Percentiles rank a stretch among this genome's conserved stretches.
Conservation (phyloP, 495 filamentous ascomycete genomes). For the Penicillium ochrochloron region DNA sequence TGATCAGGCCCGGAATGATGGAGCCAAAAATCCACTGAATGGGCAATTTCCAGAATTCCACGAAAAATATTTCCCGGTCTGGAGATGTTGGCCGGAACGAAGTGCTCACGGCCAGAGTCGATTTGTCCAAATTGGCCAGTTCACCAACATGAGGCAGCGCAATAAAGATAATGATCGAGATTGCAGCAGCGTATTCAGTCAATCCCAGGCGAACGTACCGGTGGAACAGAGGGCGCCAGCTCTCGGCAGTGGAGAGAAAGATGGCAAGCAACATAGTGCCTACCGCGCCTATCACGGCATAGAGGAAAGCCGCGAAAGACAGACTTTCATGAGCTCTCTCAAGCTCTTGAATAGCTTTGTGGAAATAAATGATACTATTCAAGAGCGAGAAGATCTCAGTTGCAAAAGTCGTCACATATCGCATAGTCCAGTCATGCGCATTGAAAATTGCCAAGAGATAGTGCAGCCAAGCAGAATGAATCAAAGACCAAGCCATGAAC, state of each 20-base stretch:
- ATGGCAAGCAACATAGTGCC: conserved; percentile 73
- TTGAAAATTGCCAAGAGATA: conserved; percentile 72
- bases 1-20: conserved; percentile 67
- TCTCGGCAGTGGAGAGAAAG: conserved; percentile 65
- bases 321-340: conserved; percentile 61
- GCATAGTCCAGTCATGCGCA: conserved; percentile 78
- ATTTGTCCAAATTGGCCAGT: conserved; percentile 62
- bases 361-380: conserved; percentile 77
- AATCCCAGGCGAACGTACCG: conserved; percentile 68
- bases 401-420: conserved; percentile 73
- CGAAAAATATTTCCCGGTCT: conserved; percentile 62
- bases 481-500: conserved; percentile 77
- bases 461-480: conserved; percentile 73
- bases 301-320: conserved; percentile 71
- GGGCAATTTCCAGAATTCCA: conserved; percentile 68
- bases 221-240: conserved; percentile 69
- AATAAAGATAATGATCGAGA: conserved; percentile 72
- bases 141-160: conserved; percentile 70
- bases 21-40: conserved; percentile 66
- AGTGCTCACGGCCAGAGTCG: conserved; percentile 61
- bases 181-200: conserved; percentile 71
- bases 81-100: conserved; percentile 64
- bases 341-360: conserved; percentile 73
- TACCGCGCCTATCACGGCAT: conserved; percentile 69
- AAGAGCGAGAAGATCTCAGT: conserved; percentile 74